Evolutionary conservation across 345 rosid species (phyloP).

Genomic region (Salix purpurea): DNA sequence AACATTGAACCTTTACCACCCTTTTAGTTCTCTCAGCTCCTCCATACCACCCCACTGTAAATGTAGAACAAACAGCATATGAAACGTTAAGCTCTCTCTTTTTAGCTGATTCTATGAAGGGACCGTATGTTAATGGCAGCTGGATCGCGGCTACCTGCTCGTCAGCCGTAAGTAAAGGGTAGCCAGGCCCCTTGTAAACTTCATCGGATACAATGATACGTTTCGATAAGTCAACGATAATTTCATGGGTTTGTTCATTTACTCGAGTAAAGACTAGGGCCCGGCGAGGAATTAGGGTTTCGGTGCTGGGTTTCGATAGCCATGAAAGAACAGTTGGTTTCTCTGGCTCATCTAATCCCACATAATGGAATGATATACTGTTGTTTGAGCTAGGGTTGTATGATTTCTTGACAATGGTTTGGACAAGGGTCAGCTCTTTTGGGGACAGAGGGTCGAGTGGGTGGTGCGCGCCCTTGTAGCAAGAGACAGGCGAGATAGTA

Average conservation of each 20-base stretch:
- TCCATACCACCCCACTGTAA: conserved; percentile 35
- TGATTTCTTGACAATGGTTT: conserved; percentile 13
- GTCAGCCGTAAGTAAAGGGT: conserved; percentile 10
- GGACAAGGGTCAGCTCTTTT: conserved; percentile 19
- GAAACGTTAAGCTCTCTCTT: conserved; percentile 23
- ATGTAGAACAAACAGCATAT: conserved; percentile 21
- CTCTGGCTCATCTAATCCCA: conserved; percentile 35
- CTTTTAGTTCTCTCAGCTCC: conserved; percentile 9
- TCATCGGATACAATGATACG: conserved; percentile 9
- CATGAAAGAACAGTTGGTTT: conserved; percentile 21
- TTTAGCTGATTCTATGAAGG: conserved; percentile 22
- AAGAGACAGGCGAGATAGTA: background rate
- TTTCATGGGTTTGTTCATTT: conserved; percentile 30
- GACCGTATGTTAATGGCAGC: conserved; percentile 18
- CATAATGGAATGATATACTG: conserved; percentile 29
- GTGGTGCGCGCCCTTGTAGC: conserved; percentile 1
- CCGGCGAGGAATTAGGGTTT: conserved; percentile 24
- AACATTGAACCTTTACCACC: conserved; percentile 15
- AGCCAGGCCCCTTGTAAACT: conserved; percentile 24
- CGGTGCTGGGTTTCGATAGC: conserved; percentile 10
- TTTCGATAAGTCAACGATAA: conserved; percentile 20
- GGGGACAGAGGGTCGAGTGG: conserved; percentile 31
- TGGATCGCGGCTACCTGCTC: conserved; percentile 19
- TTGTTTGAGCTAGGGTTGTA: background rate
- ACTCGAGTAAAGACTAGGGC: conserved; percentile 24